Evolutionary conservation across 768 basidiomycete genomes (phyloP).

Genomic region (Trametopsis cervina): DNA sequence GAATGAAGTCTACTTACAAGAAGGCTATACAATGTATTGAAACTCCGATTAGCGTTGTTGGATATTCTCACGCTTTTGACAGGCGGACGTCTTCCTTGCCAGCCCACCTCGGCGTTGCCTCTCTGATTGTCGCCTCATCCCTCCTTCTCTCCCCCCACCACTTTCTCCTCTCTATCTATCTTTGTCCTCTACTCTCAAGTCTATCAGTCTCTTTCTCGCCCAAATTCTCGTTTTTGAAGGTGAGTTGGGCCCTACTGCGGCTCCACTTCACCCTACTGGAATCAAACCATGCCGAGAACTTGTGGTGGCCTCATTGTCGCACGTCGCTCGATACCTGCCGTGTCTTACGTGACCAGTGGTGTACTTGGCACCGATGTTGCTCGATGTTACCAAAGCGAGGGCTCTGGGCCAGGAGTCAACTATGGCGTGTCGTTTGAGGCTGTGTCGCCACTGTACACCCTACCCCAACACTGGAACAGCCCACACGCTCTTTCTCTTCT

Average conservation of each 20-base stretch:
- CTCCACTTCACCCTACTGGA: neutral
- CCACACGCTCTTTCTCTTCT: too few relatives aligned
- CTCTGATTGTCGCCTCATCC: constrained; percentile 7
- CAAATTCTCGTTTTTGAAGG: neutral
- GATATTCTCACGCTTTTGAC: constrained; percentile 22
- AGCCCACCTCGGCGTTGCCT: constrained; percentile 10
- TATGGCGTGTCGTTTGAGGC: too few relatives aligned
- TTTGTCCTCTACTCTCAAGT: constrained; percentile 1
- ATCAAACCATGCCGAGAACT: neutral
- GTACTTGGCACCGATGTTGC: neutral
- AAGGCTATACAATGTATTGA: constrained; percentile 1
- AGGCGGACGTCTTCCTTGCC: constrained; percentile 19
- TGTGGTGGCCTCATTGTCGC: neutral
- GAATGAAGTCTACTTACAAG: constrained; percentile 1
- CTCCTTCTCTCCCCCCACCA: constrained; percentile 4
- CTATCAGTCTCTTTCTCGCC: neutral
- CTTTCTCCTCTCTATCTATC: constrained; percentile 5
- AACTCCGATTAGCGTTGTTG: constrained; percentile 9
- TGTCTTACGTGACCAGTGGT: constrained; percentile 1
- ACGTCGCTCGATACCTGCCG: too few relatives aligned
- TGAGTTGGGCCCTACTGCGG: neutral
- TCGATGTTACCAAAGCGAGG: too few relatives aligned
- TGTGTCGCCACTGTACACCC: too few relatives aligned
- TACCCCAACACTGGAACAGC: too few relatives aligned
- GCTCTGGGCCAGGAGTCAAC: too few relatives aligned